Evolutionary conservation across 2,329 filamentous ascomycete species (phyloP), one percentile per base, ranked within the genome.

Genomic region (Calonectria fujianensis): DNA sequence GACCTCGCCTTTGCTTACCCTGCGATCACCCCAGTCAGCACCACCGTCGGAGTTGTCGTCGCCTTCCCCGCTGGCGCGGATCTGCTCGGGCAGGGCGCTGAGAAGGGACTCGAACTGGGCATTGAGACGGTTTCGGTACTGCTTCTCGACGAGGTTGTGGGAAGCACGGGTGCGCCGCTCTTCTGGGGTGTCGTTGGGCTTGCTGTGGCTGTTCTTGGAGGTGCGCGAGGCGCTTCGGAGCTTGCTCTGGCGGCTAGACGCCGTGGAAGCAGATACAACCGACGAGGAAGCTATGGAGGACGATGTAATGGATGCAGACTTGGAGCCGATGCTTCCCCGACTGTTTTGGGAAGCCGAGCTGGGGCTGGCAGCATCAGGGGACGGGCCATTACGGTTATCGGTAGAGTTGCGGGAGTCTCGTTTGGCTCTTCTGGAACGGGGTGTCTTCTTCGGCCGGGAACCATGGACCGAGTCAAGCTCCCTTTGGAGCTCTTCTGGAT

Each of bases 111-210:
- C 80, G 35, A 81, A 81, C 32, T 81, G 80, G 6, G 80, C 74
- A 41, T 81, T 81, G 48, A 81, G 79, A 7, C 80, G 80, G 54
- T 81, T 81, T 41, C 80, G 80, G 63, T 81, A 81, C 54, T 81
- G 80, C 57, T 81, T 81, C 67, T 81, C 80, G 61, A 81, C 80
- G 18, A 81, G 80, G 29, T 81, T 81, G 50, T 81, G 80, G 27
- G 80, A 81, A 24, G 80, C 80, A 35, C 80, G 78, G n/a, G 80
- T 81, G 57, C 80, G 77, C 29, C 80, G 77, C n/a, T 81, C 80
- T 75, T 81, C 80, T 32, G 73, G 75, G 16, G 80, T 81, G 63
- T 81, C 80, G 61, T 70, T 77, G n/a, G 80, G 80, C 50, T 80
- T 80, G 31, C 70, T 74, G n/a, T 75, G 77, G 51, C 52, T 81